Conservation (phyloP, 345 rosid species). For the Isatis tinctoria region DNA sequence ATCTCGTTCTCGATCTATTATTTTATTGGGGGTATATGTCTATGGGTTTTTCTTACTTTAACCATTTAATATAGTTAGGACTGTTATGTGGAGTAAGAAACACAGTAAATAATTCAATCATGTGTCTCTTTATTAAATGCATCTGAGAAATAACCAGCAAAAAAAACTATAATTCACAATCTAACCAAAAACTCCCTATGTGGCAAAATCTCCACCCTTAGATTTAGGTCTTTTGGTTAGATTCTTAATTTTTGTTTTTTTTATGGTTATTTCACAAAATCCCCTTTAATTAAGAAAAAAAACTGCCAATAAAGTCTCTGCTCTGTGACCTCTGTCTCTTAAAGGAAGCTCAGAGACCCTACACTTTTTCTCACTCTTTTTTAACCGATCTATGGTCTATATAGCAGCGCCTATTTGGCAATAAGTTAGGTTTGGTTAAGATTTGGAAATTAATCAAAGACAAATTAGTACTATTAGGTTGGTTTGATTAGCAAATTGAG, state of each 20-base stretch:
- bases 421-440: neutral
- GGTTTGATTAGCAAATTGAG: neutral
- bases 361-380: neutral
- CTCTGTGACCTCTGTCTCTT: neutral
- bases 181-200: too few species aligned
- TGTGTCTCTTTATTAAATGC: too few species aligned
- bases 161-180: too few species aligned
- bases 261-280: too few species aligned
- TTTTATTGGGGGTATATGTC: constrained; percentile 3
- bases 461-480: neutral
- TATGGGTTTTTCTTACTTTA: neutral
- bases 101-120: neutral
- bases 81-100: neutral
- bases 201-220: too few species aligned
- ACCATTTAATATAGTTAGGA: too few species aligned
- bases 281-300: neutral
- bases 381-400: neutral
- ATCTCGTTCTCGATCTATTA: constrained; percentile 16
- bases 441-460: neutral
- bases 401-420: neutral
- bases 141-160: neutral
- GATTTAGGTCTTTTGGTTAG: too few species aligned
- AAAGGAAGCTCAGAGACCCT: neutral
- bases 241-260: too few species aligned
- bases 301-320: neutral